Evolutionary conservation across 345 rosid species (phyloP), one percentile per base, ranked within the genome.

Genomic region (Arabidopsis arenosa): DNA sequence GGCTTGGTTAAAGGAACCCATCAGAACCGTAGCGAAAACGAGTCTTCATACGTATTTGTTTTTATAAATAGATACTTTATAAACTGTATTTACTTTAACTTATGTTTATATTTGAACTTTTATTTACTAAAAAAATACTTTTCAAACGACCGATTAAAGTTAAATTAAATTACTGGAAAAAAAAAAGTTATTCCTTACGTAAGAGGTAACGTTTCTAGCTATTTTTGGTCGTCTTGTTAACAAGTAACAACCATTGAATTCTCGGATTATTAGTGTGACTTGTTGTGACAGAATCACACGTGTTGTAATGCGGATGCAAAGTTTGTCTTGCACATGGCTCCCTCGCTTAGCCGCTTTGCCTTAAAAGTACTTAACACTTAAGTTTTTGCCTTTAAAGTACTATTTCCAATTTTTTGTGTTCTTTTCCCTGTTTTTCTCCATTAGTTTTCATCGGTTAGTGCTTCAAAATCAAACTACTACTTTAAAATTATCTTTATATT

Each of bases 271-370:
- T 35, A 32, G 28, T 35, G 14, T 37, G 67, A 71, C 30, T 72
- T 26, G 4, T 52, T 23, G 33, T 55, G 56, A 45, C 64, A 56
- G 21, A 53, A 53, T 40, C 55, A 73, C 61, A 73, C 71, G 64
- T 64, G 56, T 45, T n/a, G 66, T 43, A 65, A 15, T 55, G 28
- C 36, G 45, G 15, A 52, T 73, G 71, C 63, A 75, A 75, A 66
- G 35, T 47, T 74, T 74, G 9, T 15, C 33, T 0, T 66, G 72
- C 78, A 74, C 78, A 66, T 74, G 72, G 60, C 65, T 56, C 65
- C 71, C 65, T 56, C 58, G 36, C 36, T 14, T 21, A 13, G 59
- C 68, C 23, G 68, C 70, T 66, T 67, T 21, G 60, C 36, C 35
- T 36, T 54, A 57, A 39, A 73, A 73, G 56, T 56, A 55, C 68